phyloP scores from a whole-genome alignment of 2,329 filamentous ascomycete species.

The Fusarium humuli region DNA sequence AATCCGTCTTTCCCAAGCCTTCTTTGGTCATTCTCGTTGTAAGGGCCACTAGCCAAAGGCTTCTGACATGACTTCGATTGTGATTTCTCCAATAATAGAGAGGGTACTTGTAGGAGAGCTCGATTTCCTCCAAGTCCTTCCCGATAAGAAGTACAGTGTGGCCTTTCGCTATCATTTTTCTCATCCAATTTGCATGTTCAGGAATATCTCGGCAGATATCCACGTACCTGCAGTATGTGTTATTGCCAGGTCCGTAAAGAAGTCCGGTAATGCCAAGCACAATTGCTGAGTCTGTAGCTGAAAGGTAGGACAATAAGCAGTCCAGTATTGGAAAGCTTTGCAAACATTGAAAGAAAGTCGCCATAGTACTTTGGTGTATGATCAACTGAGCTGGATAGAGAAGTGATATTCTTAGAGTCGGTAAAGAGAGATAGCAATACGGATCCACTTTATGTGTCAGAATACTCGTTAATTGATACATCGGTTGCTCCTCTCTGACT shows the following conservation, averaged over 20 bases:
- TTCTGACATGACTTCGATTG: not conserved
- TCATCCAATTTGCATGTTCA: not conserved
- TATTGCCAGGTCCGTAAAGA: not conserved
- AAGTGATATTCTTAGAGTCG: not conserved
- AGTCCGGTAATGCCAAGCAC: not conserved
- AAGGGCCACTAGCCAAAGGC: not conserved
- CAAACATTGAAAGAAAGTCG: not conserved
- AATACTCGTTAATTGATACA: not conserved
- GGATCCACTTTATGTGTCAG: not conserved
- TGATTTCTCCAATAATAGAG: not conserved
- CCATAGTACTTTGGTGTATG: not conserved
- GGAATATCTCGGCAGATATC: not conserved
- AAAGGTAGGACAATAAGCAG: not conserved
- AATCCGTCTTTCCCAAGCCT: not conserved
- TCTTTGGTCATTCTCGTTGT: not conserved
- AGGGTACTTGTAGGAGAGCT: not conserved
- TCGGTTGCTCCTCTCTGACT: not conserved
- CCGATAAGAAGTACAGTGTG: not conserved
- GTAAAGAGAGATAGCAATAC: not conserved
- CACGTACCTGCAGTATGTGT: not conserved
- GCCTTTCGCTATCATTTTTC: not conserved
- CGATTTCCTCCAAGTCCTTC: not conserved
- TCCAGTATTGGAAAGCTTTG: not conserved
- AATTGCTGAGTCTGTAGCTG: not conserved
- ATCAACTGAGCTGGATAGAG: not conserved